Base-by-base conservation (phyloP, 345 rosid species). In the Eutrema heterophyllum region DNA sequence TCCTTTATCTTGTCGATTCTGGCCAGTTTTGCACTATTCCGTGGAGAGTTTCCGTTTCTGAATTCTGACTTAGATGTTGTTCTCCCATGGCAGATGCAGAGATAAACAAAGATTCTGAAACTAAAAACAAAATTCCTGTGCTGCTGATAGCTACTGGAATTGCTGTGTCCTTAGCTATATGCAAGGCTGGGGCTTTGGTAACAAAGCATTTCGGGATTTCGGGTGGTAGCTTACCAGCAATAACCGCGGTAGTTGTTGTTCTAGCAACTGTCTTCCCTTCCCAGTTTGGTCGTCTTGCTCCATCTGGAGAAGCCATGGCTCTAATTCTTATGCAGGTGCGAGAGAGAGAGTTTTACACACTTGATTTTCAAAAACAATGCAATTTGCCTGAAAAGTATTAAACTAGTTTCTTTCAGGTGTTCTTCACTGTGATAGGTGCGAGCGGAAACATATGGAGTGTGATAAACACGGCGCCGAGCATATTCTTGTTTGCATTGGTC, bases 231-330 rank as follows among this genome's bases (percentile, higher is more conserved):
- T 83, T 91, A 58, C 97, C 96, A 45, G 91, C 88, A 18, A 79
- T 88, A 66, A 90, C 98, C 15, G 93, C 90, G 0, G 79, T 87
- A 55, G 89, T 89, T 24, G 95, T 94, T 65, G 57, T 86, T 67
- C 70, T 91, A 56, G 95, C 97, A 54, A 87, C 92, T 16, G 62
- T 72, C 9, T 88, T 94, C 72, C 98, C 97, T 3, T n/a, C 75
- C n/a, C 88, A 83, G 41, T 94, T 89, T 70, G 81, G 82, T 59
- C 74, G 74, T 43, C 89, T 94, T 64, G 97, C 97, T 74, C 89
- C 95, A 44, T 72, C 96, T 40, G 93, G 95, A 30, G 97, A 94
- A 79, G 93, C 97, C 56, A 82, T 94, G 87, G 97, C 97, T 71
- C 30, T 94, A 46, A 88, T 91, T 76, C 86, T 94, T 63, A 94